Evolutionary conservation across 345 rosid species (phyloP).

Genomic region (Hypericum androsaemum): DNA sequence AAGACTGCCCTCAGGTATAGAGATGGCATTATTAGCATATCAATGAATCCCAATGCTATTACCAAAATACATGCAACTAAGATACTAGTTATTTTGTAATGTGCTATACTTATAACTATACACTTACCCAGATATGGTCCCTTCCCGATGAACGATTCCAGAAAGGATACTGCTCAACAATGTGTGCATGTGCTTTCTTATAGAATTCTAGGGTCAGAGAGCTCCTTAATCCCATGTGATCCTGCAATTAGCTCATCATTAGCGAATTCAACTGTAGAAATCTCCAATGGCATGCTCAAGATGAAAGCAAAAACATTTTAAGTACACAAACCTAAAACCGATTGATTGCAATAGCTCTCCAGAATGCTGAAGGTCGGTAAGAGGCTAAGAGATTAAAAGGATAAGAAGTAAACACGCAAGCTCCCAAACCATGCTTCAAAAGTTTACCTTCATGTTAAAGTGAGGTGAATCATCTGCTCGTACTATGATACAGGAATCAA

Average conservation of each 20-base stretch:
- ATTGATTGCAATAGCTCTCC: too few relatives aligned
- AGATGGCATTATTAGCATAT: conserved; percentile 25
- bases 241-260: conserved; percentile 37
- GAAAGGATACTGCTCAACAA: conserved; percentile 54
- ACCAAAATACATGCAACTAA: too few relatives aligned
- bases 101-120: conserved; percentile 9
- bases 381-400: neutral
- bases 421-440: neutral
- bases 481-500: conserved; percentile 87
- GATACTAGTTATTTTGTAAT: neutral
- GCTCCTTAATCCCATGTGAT: conserved; percentile 74
- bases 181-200: conserved; percentile 61
- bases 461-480: conserved; percentile 96
- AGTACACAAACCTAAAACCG: too few relatives aligned
- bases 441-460: conserved; percentile 54
- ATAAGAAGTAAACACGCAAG: neutral
- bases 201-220: conserved; percentile 83
- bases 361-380: too few relatives aligned
- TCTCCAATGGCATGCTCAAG: neutral
- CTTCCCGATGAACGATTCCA: conserved; percentile 85
- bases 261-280: neutral
- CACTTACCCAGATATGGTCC: conserved; percentile 92
- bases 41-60: neutral
- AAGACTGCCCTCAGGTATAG: conserved; percentile 58
- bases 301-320: neutral